Base-by-base conservation (phyloP, 306 rosid species). In the Carpinus viminea region DNA sequence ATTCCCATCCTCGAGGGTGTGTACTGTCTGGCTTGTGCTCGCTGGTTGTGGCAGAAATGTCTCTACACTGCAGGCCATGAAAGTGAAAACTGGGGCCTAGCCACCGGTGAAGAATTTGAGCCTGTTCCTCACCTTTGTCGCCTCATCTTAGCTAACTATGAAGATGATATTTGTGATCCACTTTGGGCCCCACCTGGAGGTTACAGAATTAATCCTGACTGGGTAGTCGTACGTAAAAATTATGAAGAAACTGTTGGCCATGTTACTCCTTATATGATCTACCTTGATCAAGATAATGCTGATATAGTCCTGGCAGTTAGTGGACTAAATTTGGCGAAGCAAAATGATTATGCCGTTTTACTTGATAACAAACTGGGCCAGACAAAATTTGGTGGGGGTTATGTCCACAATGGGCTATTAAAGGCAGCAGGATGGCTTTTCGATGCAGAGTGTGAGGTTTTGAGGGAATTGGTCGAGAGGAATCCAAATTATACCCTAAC, bases 281-380 rank as follows among this genome's bases (percentile, higher is more conserved):
- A 95, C 85, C 84, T 93, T 69, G 98, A 95, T 84, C 98, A 91
- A 72, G 96, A 91, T 75, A 88, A 82, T 74, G 88, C 83, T n/a
- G 98, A 95, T 34, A 89, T 94, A 77, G 83, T 84, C 55, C 74
- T 95, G 74, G 91, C 91, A 51, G 87, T 93, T 71, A 86, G 97
- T 55, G 99, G 99, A 65, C 98, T 95, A 73, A 92, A 95, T 86
- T 81, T 95, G 50, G 97, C 86, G 1, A 91, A 83, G 84, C 97
- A 95, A 79, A 87, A 95, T 77, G 98, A 95, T 84, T 95, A 90
- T 80, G 79, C 80, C 0, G 95, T 95, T 78, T 81, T 95, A 74
- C 98, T 95, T 20, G 98, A 95, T 83, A 91, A 95, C 89, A 91
- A 91, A 83, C 87, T 92, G 45, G 98, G 99, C 70, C 97, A 88